Evolutionary conservation across 441 rosid genomes (phyloP).

Genomic region (Mallotus japonicus): DNA sequence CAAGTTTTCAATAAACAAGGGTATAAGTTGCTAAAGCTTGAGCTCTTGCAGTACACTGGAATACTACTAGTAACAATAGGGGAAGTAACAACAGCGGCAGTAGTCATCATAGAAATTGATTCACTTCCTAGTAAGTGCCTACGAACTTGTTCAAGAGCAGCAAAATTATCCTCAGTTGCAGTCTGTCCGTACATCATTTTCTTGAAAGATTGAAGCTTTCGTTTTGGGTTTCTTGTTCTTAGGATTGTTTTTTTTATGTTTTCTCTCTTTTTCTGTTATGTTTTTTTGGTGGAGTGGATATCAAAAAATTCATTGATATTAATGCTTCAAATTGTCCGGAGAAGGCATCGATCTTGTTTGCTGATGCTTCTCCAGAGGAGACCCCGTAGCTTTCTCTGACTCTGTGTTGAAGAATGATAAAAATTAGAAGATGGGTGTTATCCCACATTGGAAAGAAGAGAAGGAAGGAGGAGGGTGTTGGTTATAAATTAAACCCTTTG

Average conservation of each 20-base stretch:
- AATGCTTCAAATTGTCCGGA: no score
- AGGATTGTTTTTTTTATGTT: background rate
- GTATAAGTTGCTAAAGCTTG: conserved; percentile 54
- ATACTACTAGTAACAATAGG: background rate
- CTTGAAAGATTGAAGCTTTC: background rate
- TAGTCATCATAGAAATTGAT: conserved; percentile 16
- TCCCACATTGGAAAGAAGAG: no score
- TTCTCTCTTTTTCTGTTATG: background rate
- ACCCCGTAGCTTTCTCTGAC: no score
- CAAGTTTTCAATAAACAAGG: conserved; percentile 80
- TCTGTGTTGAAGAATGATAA: no score
- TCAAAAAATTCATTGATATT: no score
- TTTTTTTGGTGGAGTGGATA: background rate
- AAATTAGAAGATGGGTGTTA: no score
- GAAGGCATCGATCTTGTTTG: no score
- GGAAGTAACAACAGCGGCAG: conserved; percentile 8
- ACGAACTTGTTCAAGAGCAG: conserved; percentile 43
- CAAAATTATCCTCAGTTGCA: conserved; percentile 38
- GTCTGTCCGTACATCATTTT: conserved; percentile 36
- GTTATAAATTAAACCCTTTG: no score
- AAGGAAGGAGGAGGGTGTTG: no score
- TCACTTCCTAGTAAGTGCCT: conserved; percentile 45
- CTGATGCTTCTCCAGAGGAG: no score
- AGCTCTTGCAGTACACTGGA: conserved; percentile 44
- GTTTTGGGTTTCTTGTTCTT: background rate